Percentiles rank a stretch among this genome's conserved stretches.
Conservation (phyloP, 2,329 filamentous ascomycete genomes). For the Colletotrichum australisinense region DNA sequence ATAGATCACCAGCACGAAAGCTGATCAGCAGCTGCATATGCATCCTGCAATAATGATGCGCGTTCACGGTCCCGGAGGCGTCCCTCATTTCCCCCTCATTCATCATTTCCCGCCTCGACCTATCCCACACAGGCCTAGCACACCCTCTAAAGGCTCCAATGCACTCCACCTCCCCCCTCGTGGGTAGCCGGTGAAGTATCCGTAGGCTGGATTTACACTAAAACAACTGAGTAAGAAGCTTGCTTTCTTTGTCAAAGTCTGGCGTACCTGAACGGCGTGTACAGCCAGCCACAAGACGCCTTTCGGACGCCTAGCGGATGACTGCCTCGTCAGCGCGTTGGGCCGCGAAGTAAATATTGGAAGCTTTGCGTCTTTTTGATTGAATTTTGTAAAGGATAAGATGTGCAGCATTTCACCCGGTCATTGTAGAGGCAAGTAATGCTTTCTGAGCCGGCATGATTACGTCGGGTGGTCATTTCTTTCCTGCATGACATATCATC, state of each 20-base stretch:
- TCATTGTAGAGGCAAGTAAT: not conserved
- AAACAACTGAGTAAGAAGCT: not conserved
- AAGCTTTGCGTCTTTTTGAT: not conserved
- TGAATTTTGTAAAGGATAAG: not conserved
- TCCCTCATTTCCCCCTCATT: constrained; percentile 26
- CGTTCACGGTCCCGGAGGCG: constrained; percentile 1
- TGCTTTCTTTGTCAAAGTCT: not conserved
- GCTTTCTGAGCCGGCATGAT: not conserved
- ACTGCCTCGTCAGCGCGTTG: not conserved
- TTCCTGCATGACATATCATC: not conserved
- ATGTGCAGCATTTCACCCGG: not conserved
- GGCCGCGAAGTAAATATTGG: not conserved
- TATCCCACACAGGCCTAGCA: constrained; percentile 14
- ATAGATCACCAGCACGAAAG: not conserved
- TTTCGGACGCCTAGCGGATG: not conserved
- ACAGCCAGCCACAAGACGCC: constrained; percentile 5
- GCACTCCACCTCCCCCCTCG: not conserved
- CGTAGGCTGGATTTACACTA: too few relatives aligned
- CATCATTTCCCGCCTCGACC: constrained; percentile 12
- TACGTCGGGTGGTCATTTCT: not conserved
- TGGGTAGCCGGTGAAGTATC: too few relatives aligned
- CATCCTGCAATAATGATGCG: constrained; percentile 5
- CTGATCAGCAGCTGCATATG: not conserved
- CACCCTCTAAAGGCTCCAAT: not conserved
- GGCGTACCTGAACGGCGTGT: not conserved